Base-by-base conservation (phyloP, 2,329 filamentous ascomycete genomes). In the Hirsutella rhossiliensis region DNA sequence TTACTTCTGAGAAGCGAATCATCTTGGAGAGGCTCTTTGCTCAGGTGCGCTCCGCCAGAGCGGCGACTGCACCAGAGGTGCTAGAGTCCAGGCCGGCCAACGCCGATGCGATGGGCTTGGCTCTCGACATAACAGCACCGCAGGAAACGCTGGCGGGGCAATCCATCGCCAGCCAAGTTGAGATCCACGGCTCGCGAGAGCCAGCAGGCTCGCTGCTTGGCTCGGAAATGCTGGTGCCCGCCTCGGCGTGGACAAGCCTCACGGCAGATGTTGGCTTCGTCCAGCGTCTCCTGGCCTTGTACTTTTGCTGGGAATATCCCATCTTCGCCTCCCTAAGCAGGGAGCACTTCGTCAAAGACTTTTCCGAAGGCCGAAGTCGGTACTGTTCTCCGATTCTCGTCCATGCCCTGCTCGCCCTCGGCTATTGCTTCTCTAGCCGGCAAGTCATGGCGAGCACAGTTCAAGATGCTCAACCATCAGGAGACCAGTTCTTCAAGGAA, bases 281-380 rank as follows among this genome's bases (percentile, higher is more conserved):
- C 1, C 69, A 79, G 48, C 78, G 81, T 52, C 66, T 85, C 9
- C 62, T 85, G 42, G 69, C 74, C 0, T 64, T 84, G 29, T 86
- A 85, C 61, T 86, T 86, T 51, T 83, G 80, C 64, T 87, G 82
- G 75, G 77, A 83, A 50, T 85, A 87, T 56, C 80, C 83, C 3
- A 86, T 81, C 12, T 86, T 85, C 60, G 77, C 81, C 3, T 77
- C 83, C 2, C 71, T 87, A 38, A 83, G 79, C 55, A 81, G 83
- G 55, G 78, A 84, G 52, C 76, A 82, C 54, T 87, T 86, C 53
- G 64, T 82, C 46, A 69, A 70, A 42, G 82, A 86, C 57, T 84
- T 84, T 54, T 63, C 68, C 32, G 67, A 71, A 11, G 80, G 78
- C 2, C 66, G 73, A 17, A 67, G 70, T 40, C 74, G 81, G 29